Percentiles rank a stretch among this genome's conserved stretches.
Evolutionary conservation across 306 rosid species (phyloP).

Genomic region (Cyclanthera cordifolia): DNA sequence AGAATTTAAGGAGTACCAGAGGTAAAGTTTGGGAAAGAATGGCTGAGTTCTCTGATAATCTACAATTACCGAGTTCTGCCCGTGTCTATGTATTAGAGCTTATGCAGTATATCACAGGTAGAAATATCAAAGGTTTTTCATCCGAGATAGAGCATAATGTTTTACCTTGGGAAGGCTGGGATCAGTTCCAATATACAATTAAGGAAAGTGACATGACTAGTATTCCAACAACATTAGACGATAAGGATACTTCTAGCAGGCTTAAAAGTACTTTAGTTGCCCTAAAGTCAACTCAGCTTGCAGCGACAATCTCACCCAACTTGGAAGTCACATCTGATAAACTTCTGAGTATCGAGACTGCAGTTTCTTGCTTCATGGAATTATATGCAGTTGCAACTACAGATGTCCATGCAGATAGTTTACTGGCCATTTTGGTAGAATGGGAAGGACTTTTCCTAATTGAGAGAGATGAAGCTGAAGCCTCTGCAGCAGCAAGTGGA

Average conservation of each 20-base stretch:
- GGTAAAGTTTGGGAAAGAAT: conserved; percentile 67
- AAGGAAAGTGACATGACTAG: conserved; percentile 34
- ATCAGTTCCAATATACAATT: conserved; percentile 36
- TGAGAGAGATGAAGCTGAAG: conserved; percentile 29
- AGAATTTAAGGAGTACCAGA: conserved; percentile 66
- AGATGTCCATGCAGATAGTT: conserved; percentile 47
- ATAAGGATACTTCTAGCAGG: conserved; percentile 56
- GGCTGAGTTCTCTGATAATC: conserved; percentile 77
- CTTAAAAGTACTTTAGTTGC: conserved; percentile 84
- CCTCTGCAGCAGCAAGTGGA: conserved; percentile 38
- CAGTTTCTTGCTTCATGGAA: conserved; percentile 73
- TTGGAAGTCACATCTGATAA: conserved; percentile 64
- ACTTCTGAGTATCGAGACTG: conserved; percentile 42
- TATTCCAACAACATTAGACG: conserved; percentile 35
- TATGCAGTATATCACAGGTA: conserved; percentile 78
- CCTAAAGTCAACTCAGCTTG: conserved; percentile 81
- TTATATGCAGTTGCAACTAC: conserved; percentile 46
- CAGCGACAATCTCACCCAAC: conserved; percentile 52
- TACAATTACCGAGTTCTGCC: conserved; percentile 65
- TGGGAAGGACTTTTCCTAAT: conserved; percentile 75
- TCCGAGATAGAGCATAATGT: conserved; percentile 49
- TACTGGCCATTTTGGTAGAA: conserved; percentile 63
- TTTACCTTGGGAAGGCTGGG: conserved; percentile 91
- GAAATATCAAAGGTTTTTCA: conserved; percentile 61
- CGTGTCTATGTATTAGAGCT: conserved; percentile 80